A percentile compares a stretch with the other conserved stretches of the same genome.
These are phyloP conservation scores for Pezizomycotina sp. DNA, from an alignment of 2,329 filamentous ascomycete genomes.

Conservation along the genomic window DNA sequence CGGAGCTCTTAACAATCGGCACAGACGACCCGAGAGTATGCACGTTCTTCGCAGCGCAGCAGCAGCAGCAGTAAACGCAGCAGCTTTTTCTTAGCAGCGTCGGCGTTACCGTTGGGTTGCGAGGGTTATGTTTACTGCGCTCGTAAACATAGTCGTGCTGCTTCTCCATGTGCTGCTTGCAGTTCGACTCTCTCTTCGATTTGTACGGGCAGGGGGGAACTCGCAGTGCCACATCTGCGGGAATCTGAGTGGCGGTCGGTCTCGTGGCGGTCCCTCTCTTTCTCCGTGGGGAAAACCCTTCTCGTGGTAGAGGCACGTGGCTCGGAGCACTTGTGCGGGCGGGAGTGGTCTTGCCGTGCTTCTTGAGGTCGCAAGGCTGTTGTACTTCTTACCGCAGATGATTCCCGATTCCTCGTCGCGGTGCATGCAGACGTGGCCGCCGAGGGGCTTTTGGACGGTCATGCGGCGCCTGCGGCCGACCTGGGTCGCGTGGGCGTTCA, in stretches of 20 bases:
- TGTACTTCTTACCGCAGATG: conserved; percentile 80
- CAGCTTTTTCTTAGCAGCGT: conserved; percentile 9
- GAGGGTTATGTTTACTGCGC: conserved; percentile 67
- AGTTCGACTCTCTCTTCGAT: conserved; percentile 90
- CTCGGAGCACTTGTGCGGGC: conserved; percentile 83
- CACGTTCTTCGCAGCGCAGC: too few relatives aligned
- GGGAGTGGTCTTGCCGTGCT: conserved; percentile 97
- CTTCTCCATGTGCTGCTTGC: conserved; percentile 98
- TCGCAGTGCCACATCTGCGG: conserved; percentile 72
- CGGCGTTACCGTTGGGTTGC: conserved; percentile 15
- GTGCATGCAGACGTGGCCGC: conserved; percentile 78
- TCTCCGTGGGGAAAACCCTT: conserved; percentile 90
- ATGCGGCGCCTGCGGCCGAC: conserved; percentile 42
- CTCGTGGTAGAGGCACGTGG: conserved; percentile 75
- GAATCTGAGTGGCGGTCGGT: conserved; percentile 80
- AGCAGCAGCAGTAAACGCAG: too few relatives aligned
- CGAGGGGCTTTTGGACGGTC: conserved; percentile 39
- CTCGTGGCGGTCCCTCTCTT: conserved; percentile 87
- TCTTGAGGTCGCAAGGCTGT: conserved; percentile 94
- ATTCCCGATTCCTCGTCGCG: conserved; percentile 82
- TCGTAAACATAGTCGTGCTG: conserved; percentile 81
- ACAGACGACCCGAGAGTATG: too few relatives aligned
- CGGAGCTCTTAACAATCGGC: conserved; percentile 17
- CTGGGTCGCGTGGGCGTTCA: neutral
- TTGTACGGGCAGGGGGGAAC: conserved; percentile 78